A percentile compares a stretch with the other conserved stretches of the same genome.
These are phyloP conservation scores for Metschnikowia baotianmanensis DNA, from an alignment of 805 yeast genomes.

Conservation along the genomic window DNA sequence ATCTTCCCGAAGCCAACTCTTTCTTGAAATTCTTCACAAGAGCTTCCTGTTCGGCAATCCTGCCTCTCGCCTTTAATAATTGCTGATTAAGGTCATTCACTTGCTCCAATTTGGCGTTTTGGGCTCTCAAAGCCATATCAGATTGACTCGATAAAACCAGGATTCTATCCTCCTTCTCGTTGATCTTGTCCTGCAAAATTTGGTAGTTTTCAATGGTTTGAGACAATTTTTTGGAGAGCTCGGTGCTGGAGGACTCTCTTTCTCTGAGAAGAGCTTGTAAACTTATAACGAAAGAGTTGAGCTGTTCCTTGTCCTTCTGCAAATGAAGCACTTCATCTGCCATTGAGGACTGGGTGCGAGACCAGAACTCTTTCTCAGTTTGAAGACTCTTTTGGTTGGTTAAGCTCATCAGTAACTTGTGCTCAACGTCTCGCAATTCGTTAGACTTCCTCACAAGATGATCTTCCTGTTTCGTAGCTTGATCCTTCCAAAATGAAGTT, in stretches of 20 bases:
- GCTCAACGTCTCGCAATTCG: slow-evolving; percentile 54
- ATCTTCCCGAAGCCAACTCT: neutral
- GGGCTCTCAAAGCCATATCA: slow-evolving; percentile 52
- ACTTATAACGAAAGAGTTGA: slow-evolving; percentile 56
- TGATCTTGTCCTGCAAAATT: slow-evolving; percentile 44
- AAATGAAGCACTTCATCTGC: slow-evolving; percentile 51
- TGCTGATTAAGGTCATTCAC: slow-evolving; percentile 53
- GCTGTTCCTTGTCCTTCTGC: slow-evolving; percentile 54
- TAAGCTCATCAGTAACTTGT: slow-evolving; percentile 42
- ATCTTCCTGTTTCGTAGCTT: slow-evolving; percentile 39
- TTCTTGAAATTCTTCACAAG: slow-evolving; percentile 36
- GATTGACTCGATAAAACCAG: slow-evolving; percentile 53
- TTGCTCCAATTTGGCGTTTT: slow-evolving; percentile 52
- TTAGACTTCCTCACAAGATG: slow-evolving; percentile 36
- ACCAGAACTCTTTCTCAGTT: slow-evolving; percentile 55
- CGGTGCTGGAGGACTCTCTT: slow-evolving; percentile 51
- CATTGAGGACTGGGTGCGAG: slow-evolving; percentile 48
- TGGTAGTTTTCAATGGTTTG: slow-evolving; percentile 49
- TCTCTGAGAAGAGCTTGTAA: slow-evolving; percentile 63
- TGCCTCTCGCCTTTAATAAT: slow-evolving; percentile 39
- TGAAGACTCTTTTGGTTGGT: slow-evolving; percentile 46
- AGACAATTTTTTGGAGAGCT: slow-evolving; percentile 48
- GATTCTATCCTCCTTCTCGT: slow-evolving; percentile 52
- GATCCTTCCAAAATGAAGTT: slow-evolving; percentile 39
- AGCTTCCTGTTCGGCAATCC: slow-evolving; percentile 40